A percentile compares a stretch with the other conserved stretches of the same genome.
These are phyloP conservation scores for Acacia confusa DNA, from an alignment of 306 rosid genomes.

Conservation along the genomic window DNA sequence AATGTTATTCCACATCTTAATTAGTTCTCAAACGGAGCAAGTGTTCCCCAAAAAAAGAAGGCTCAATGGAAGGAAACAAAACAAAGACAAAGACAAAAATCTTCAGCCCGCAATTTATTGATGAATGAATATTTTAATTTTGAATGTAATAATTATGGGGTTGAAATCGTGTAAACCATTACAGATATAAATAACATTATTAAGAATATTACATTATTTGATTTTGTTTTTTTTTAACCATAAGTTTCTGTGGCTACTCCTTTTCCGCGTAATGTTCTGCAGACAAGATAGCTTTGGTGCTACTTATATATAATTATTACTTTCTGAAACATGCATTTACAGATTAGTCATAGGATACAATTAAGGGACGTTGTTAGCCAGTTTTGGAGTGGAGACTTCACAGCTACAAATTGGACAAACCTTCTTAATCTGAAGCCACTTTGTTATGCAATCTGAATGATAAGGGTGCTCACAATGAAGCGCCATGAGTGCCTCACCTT, in stretches of 20 bases:
- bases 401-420: constrained; percentile 83
- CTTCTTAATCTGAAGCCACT: constrained; percentile 84
- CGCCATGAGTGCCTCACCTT: constrained; percentile 57
- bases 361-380: constrained; percentile 1
- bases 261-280: background rate
- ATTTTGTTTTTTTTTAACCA: background rate
- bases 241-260: background rate
- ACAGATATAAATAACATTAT: background rate
- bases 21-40: background rate
- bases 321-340: background rate
- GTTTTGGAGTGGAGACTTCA: constrained; percentile 53
- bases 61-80: background rate
- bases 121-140: background rate
- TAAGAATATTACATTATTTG: background rate
- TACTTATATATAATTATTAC: constrained; percentile 19
- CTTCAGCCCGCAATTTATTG: background rate
- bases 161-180: background rate
- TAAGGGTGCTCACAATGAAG: constrained; percentile 85
- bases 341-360: background rate
- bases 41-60: background rate
- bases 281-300: background rate
- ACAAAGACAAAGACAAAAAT: too few relatives aligned
- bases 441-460: constrained; percentile 71
- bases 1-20: too few relatives aligned
- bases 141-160: background rate